phyloP scores from a whole-genome alignment of 2,329 filamentous ascomycete genomes.

The Aspergillus floridensis region DNA sequence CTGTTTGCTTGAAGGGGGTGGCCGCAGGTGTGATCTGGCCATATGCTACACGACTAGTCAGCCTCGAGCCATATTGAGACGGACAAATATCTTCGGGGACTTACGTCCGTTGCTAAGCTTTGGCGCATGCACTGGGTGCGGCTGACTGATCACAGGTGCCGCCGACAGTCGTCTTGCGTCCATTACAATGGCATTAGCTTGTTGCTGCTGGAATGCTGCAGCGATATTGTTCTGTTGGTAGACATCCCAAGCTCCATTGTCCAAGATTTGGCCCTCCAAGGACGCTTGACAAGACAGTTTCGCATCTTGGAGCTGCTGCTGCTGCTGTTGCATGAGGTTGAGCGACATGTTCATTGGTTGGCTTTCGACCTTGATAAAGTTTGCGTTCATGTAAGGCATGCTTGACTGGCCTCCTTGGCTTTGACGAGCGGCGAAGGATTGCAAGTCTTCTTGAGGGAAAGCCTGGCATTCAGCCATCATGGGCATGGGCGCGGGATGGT shows the following conservation, averaged over 20 bases:
- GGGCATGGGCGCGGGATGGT: slow-evolving; percentile 30
- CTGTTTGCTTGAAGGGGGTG: slow-evolving; percentile 53
- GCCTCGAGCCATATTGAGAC: background rate
- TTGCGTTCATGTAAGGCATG: slow-evolving; percentile 23
- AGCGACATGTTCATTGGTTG: slow-evolving; percentile 25
- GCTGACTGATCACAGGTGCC: slow-evolving; percentile 38
- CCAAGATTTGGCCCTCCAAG: slow-evolving; percentile 22
- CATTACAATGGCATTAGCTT: slow-evolving; percentile 21
- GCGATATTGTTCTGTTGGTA: slow-evolving; percentile 23
- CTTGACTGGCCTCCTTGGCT: slow-evolving; percentile 38
- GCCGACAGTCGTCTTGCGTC: slow-evolving; percentile 37
- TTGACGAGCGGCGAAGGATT: slow-evolving; percentile 28
- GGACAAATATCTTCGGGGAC: slow-evolving; percentile 24
- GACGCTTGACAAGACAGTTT: slow-evolving; percentile 19
- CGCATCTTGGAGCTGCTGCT: slow-evolving; percentile 25
- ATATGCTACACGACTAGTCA: slow-evolving; percentile 49
- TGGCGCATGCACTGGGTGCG: slow-evolving; percentile 60
- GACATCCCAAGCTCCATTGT: slow-evolving; percentile 27
- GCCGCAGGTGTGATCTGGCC: slow-evolving; percentile 67
- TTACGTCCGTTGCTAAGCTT: slow-evolving; percentile 60
- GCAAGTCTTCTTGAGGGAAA: slow-evolving; percentile 32
- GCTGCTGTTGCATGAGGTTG: slow-evolving; percentile 26
- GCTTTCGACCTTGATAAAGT: slow-evolving; percentile 18
- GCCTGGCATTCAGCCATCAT: slow-evolving; percentile 28
- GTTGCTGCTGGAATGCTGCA: slow-evolving; percentile 24